A percentile compares a stretch with the other conserved stretches of the same genome.
Conservation (phyloP, 1,284 basidiomycete genomes). For the Amanita bisporigera region DNA sequence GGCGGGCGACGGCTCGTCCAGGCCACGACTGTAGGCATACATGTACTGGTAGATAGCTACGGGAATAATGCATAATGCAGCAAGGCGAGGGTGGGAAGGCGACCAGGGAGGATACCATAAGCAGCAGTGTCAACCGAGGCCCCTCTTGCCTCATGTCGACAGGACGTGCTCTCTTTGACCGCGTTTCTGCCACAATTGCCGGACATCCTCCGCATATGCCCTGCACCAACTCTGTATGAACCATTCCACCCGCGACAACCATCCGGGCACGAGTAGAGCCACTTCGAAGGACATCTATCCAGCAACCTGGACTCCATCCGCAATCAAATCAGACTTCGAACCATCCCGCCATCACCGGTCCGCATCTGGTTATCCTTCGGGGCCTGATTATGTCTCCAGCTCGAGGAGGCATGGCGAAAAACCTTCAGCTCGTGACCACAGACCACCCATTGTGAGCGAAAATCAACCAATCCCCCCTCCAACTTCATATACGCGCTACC, state of each 20-base stretch:
- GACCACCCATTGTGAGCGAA: conserved; percentile 4
- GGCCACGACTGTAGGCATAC: conserved; percentile 18
- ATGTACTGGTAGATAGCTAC: conserved; percentile 13
- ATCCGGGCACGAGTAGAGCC: conserved; percentile 48
- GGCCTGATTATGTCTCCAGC: conserved; percentile 10
- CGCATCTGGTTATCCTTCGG: conserved; percentile 9
- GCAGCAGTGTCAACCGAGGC: conserved; percentile 7
- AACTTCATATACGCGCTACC: background rate
- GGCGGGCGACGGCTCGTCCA: background rate
- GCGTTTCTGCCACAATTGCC: conserved; percentile 26
- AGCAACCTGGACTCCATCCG: conserved; percentile 6
- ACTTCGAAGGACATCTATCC: conserved; percentile 38
- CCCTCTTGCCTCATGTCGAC: conserved; percentile 56
- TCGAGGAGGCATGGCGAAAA: conserved; percentile 2
- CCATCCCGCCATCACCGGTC: conserved; percentile 9
- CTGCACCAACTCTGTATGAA: conserved; percentile 51
- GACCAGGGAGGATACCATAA: conserved; percentile 6
- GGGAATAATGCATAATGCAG: background rate
- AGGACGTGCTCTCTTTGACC: conserved; percentile 36
- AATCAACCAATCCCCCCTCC: background rate
- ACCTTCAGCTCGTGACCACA: background rate
- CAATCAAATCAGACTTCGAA: conserved; percentile 7
- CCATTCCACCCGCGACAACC: conserved; percentile 52
- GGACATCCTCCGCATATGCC: conserved; percentile 13
- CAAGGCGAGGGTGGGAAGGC: background rate